Conservation (phyloP, 179 eudicot genomes). For the Spinacia oleracea region DNA sequence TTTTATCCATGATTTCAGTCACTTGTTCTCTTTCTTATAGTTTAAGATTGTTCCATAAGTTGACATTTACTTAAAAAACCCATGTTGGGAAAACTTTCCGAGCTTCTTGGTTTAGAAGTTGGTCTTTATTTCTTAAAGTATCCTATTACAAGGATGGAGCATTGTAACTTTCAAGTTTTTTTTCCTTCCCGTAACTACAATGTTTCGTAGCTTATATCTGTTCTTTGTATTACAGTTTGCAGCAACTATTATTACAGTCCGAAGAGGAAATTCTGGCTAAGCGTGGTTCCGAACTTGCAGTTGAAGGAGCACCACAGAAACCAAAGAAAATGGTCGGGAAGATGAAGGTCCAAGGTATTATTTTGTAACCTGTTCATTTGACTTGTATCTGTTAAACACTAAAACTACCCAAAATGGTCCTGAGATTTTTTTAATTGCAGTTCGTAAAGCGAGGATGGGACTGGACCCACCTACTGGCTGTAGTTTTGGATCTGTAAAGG, state of each 20-base stretch:
- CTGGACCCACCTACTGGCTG: slow-evolving; percentile 94
- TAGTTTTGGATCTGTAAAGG: slow-evolving; percentile 56
- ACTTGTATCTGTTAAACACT: neutral
- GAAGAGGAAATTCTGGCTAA: slow-evolving; percentile 84
- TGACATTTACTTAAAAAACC: neutral
- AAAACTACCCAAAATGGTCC: slow-evolving; percentile 12
- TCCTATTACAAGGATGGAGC: neutral
- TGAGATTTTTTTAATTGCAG: slow-evolving; percentile 45
- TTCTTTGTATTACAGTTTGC: slow-evolving; percentile 49
- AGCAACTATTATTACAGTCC: slow-evolving; percentile 74
- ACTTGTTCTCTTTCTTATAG: neutral
- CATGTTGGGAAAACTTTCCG: neutral
- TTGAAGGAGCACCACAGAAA: slow-evolving; percentile 72
- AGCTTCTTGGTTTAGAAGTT: neutral
- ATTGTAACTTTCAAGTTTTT: neutral
- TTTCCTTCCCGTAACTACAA: neutral
- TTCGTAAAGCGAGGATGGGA: slow-evolving; percentile 92
- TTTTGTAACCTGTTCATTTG: neutral
- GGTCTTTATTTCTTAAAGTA: neutral
- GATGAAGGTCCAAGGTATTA: slow-evolving; percentile 95
- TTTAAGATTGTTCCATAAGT: neutral
- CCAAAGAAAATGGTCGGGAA: slow-evolving; percentile 93
- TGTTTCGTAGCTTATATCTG: slow-evolving; percentile 4
- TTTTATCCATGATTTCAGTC: neutral
- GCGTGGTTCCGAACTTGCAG: slow-evolving; percentile 58